Evolutionary conservation across 2,329 filamentous ascomycete genomes (phyloP), one percentile per base, ranked within the genome.

Genomic region (Tolypocladium nubicola): DNA sequence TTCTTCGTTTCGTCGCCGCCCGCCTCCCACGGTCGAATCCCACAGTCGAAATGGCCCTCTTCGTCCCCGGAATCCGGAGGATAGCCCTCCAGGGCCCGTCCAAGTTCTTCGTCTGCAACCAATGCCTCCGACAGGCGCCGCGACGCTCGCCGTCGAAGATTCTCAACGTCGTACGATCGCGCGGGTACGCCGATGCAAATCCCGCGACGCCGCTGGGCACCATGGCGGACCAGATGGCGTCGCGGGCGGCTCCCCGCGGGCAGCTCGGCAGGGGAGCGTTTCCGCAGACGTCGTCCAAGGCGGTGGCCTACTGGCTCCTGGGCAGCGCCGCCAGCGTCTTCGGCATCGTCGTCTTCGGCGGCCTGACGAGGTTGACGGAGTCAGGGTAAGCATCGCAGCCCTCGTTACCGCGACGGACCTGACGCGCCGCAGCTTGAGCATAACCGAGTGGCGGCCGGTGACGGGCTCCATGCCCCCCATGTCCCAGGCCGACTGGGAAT

Each of bases 391-490:
- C 21, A 52, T 35, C 7, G 2, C 33, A n/a, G 2, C 33, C 43
- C 23, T 45, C 13, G 11, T n/a, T n/a, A 4, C 4, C 8, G 6
- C 45, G 16, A 26, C 39, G n/a, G 39, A 21, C 35, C 50, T 45
- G 35, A 47, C 50, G 13, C 23, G 30, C 1, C 49, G 21, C 63
- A 96, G 93, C 52, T 80, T 99, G 63, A 97, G 92, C 71, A 99
- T 99, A 66, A 99, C 94, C 61, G 94, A 99, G 88, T 99, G 94
- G 94, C 87, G 86, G 64, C 94, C 94, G 54, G 92, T 99, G 49
- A 97, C 94, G 11, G 94, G 94, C 64, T 92, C 91, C 19, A 76
- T 95, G 41, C 92, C 91, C 40, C 94, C 94, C 41, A 82, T 89
- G 72, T 88, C 84, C 66, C 74, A 80, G 30, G 85, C 80, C 59